phyloP scores from a whole-genome alignment of 805 yeast species.

The Wickerhamiella alocasiicola region DNA sequence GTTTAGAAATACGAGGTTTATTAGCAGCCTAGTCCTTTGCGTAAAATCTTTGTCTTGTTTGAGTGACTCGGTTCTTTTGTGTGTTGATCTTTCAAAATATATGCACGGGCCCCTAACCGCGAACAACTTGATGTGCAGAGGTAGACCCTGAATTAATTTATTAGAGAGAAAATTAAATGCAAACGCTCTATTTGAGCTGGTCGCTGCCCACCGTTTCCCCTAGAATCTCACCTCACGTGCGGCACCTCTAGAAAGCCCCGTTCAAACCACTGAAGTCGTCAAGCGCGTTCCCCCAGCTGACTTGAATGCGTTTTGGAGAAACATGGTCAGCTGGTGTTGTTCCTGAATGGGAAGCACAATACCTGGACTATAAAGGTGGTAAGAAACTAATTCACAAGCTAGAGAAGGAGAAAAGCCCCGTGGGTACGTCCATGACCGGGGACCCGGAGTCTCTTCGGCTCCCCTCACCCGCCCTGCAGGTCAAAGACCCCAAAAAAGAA shows the following conservation, averaged over 20 bases:
- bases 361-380: constrained; percentile 35
- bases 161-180: no score
- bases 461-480: constrained; percentile 25
- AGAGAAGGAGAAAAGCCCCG: constrained; percentile 14
- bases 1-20: no score
- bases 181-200: no score
- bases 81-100: no score
- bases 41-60: no score
- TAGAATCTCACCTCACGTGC: background rate
- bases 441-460: constrained; percentile 12
- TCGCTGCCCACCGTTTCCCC: no score
- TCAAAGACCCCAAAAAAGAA: constrained; percentile 13
- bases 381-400: constrained; percentile 39
- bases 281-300: background rate
- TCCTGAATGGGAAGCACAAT: constrained; percentile 36
- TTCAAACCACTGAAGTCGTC: no score
- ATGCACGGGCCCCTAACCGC: no score
- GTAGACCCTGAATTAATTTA: no score
- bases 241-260: background rate
- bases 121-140: no score
- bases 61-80: no score
- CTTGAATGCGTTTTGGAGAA: constrained; percentile 9
- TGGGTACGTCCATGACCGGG: background rate
- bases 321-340: constrained; percentile 18
- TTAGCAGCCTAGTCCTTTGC: no score